A percentile compares a stretch with the other conserved stretches of the same genome.
Conservation (phyloP, 352 stramenopile genomes). For the Phytophthora multivora region DNA sequence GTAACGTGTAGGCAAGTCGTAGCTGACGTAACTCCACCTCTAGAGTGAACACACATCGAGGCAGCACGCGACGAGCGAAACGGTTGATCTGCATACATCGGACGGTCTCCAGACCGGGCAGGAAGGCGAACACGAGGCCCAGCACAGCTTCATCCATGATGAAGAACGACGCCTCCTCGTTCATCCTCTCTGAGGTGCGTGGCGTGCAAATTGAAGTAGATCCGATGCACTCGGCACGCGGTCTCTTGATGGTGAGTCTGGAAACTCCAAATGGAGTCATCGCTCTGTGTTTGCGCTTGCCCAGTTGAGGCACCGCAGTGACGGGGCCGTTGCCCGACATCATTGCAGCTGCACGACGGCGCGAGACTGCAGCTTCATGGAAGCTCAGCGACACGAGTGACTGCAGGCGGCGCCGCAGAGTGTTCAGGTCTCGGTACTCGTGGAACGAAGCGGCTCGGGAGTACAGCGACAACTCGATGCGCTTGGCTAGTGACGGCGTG, state of each 20-base stretch:
- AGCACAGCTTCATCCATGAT: conserved; percentile 76
- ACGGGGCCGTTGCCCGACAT: conserved; percentile 14
- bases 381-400: conserved; percentile 89
- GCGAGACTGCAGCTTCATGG: conserved; percentile 78
- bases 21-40: conserved; percentile 60
- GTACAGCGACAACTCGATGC: conserved; percentile 87
- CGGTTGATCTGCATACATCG: conserved; percentile 66
- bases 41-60: conserved; percentile 62
- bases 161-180: conserved; percentile 52
- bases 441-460: conserved; percentile 80
- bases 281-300: conserved; percentile 55
- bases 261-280: conserved; percentile 58
- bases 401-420: conserved; percentile 75
- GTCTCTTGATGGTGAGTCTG: conserved; percentile 63
- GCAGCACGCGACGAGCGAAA: conserved; percentile 61
- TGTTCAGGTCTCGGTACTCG: conserved; percentile 88
- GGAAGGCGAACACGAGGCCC: conserved; percentile 66
- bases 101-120: conserved; percentile 70
- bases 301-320: conserved; percentile 41
- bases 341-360: conserved; percentile 34
- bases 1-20: conserved; percentile 43
- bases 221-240: conserved; percentile 36
- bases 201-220: conserved; percentile 28
- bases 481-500: conserved; percentile 83
- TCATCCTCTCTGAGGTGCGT: conserved; percentile 12